These are phyloP conservation scores for Passiflora organensis DNA, from an alignment of 345 rosid species.

Conservation along the genomic window DNA sequence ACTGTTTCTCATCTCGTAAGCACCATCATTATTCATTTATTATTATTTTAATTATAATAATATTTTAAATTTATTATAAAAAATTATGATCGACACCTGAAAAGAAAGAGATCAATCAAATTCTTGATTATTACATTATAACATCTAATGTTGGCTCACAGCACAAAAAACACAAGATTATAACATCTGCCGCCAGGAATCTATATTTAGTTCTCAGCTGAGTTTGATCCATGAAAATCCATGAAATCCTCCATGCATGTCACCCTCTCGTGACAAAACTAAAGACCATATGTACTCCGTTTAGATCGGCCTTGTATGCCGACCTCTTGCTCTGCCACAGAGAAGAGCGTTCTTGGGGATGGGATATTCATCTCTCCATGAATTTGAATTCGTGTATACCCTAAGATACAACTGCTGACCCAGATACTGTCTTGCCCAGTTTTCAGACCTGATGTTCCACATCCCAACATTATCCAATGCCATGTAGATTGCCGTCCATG, in stretches of 20 bases:
- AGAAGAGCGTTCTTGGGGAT: conserved; percentile 55
- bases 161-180: neutral
- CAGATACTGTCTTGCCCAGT: conserved; percentile 55
- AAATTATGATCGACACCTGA: too few relatives aligned
- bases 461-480: conserved; percentile 68
- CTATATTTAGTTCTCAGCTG: neutral
- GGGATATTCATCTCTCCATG: conserved; percentile 60
- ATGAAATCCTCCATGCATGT: conserved; percentile 14
- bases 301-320: conserved; percentile 57
- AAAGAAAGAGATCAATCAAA: too few relatives aligned
- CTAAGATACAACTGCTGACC: conserved; percentile 69
- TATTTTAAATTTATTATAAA: neutral
- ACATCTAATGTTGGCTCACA: too few relatives aligned
- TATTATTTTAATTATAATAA: neutral
- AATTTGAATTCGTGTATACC: conserved; percentile 40
- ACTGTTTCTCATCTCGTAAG: conserved; percentile 23
- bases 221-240: too few relatives aligned
- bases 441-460: conserved; percentile 70
- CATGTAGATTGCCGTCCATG: conserved; percentile 70
- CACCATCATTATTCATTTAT: too few relatives aligned
- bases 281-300: neutral
- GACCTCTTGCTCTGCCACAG: conserved; percentile 65
- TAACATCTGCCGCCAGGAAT: conserved; percentile 12
- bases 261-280: conserved; percentile 57
- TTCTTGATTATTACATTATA: too few relatives aligned